phyloP scores from a whole-genome alignment of 331 rosid genomes.

The Phaseolus coccineus region DNA sequence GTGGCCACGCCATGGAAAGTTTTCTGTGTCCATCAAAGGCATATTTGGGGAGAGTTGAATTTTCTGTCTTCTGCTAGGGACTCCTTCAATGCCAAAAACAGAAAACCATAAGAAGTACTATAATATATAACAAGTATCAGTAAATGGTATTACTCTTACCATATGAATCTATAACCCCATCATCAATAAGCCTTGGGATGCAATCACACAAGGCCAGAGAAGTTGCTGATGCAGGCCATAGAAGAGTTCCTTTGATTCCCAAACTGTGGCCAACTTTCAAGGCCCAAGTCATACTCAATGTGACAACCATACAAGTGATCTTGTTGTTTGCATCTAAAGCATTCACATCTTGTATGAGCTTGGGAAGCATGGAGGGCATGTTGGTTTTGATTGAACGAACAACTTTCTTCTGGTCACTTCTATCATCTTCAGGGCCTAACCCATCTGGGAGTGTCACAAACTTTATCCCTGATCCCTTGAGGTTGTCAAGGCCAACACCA shows the following conservation, averaged over 20 bases:
- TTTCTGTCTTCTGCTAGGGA: slow-evolving; percentile 13
- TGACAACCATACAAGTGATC: slow-evolving; percentile 39
- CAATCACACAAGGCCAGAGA: not conserved
- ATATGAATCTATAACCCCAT: slow-evolving; percentile 36
- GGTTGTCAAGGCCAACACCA: not conserved
- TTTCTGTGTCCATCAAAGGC: slow-evolving; percentile 18
- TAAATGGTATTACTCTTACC: slow-evolving; percentile 18
- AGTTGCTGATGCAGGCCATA: slow-evolving; percentile 40
- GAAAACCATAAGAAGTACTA: not conserved
- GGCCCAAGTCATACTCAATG: slow-evolving; percentile 43
- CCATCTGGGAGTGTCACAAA: slow-evolving; percentile 48
- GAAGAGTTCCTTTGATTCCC: slow-evolving; percentile 41
- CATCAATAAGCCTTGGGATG: slow-evolving; percentile 36
- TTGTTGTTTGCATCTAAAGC: slow-evolving; percentile 34
- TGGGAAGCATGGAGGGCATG: slow-evolving; percentile 42
- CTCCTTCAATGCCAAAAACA: not conserved
- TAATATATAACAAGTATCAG: not conserved
- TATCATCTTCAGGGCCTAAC: slow-evolving; percentile 41
- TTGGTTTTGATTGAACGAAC: slow-evolving; percentile 12
- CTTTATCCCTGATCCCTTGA: slow-evolving; percentile 7
- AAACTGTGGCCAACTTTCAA: slow-evolving; percentile 38
- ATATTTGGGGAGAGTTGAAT: slow-evolving; percentile 28
- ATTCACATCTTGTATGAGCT: slow-evolving; percentile 45
- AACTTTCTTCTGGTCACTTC: slow-evolving; percentile 36
- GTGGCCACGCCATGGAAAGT: slow-evolving; percentile 19